These are phyloP conservation scores for Neonectria magnoliae DNA, from an alignment of 2,329 filamentous ascomycete genomes.

Conservation along the genomic window DNA sequence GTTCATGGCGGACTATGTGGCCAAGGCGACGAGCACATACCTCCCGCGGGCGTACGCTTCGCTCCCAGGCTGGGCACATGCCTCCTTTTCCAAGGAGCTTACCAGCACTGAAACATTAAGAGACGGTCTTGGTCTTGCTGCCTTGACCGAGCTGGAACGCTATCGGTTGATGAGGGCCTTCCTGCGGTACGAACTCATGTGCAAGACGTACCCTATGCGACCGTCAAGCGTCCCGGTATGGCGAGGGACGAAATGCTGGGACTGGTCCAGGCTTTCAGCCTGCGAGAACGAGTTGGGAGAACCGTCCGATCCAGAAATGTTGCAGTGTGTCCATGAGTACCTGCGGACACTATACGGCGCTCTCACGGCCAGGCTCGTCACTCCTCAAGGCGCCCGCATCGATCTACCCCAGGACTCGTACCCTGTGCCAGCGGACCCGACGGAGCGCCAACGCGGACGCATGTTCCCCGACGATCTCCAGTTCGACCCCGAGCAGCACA, in stretches of 20 bases:
- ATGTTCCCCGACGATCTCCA: conserved; percentile 17
- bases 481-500: conserved; percentile 15
- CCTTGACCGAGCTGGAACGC: background rate
- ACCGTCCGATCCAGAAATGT: background rate
- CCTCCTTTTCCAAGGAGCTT: background rate
- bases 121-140: background rate
- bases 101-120: background rate
- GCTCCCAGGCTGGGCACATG: conserved; percentile 10
- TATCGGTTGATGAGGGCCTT: conserved; percentile 7
- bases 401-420: background rate
- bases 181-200: conserved; percentile 13
- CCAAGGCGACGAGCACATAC: conserved; percentile 15
- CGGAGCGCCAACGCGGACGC: background rate
- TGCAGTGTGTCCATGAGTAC: conserved; percentile 25
- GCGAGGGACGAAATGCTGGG: background rate
- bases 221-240: background rate
- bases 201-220: background rate
- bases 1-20: conserved; percentile 20
- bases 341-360: conserved; percentile 16
- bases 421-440: background rate
- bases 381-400: background rate
- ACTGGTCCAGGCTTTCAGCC: background rate
- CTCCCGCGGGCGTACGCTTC: conserved; percentile 1
- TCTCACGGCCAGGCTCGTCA: background rate
- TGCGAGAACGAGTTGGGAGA: background rate